These are phyloP conservation scores for Cytospora leucostoma DNA, from an alignment of 2,329 filamentous ascomycete species.

Conservation along the genomic window DNA sequence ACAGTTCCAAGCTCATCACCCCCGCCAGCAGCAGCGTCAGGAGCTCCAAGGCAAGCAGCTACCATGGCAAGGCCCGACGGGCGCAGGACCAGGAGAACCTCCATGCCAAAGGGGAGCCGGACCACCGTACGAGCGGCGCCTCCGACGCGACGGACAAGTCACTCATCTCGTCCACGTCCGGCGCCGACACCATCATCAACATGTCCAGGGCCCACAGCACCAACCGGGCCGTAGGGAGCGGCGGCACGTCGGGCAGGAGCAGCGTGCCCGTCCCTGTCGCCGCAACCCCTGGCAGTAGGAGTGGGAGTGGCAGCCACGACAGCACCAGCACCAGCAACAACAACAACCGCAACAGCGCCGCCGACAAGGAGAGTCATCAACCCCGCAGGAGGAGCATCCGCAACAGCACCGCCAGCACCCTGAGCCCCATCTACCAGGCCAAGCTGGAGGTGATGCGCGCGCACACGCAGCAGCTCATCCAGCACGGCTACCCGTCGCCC, in stretches of 20 bases:
- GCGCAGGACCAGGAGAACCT: not conserved
- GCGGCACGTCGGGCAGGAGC: not conserved
- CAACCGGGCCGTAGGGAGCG: slow-evolving; percentile 11
- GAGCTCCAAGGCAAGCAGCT: not conserved
- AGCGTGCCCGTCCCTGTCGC: not conserved
- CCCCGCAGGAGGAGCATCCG: not conserved
- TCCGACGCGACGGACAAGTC: not conserved
- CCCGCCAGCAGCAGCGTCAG: not conserved
- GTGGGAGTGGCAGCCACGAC: too few relatives aligned
- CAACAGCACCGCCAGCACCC: not conserved
- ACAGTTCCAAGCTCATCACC: not conserved
- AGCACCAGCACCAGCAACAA: not conserved
- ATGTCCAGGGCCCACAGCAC: slow-evolving; percentile 10
- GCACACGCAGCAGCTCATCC: not conserved
- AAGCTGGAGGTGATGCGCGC: not conserved
- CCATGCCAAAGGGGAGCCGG: not conserved
- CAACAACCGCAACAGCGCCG: not conserved
- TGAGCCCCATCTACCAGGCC: not conserved
- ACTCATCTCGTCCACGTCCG: slow-evolving; percentile 7
- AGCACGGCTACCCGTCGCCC: not conserved
- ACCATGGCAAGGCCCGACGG: not conserved
- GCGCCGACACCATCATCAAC: slow-evolving; percentile 13
- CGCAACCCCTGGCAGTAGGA: too few relatives aligned
- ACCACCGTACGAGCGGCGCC: slow-evolving; percentile 9
- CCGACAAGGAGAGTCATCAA: not conserved